phyloP scores from a whole-genome alignment of 2,329 filamentous ascomycete species.

The Zymoseptoria ardabiliae region DNA sequence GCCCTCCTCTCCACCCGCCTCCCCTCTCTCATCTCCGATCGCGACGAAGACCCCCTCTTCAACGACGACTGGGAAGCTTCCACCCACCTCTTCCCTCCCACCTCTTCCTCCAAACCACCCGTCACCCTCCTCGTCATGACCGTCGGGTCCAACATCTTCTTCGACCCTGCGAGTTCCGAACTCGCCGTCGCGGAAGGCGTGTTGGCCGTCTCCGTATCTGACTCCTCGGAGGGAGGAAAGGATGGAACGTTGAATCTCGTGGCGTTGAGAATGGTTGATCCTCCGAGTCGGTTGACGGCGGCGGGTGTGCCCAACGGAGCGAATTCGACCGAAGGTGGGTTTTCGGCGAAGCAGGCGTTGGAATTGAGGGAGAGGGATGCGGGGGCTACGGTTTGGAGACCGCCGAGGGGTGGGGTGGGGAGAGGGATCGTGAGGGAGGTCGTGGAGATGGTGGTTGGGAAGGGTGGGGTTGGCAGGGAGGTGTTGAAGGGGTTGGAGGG shows the following conservation, averaged over 20 bases:
- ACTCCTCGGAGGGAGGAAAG: constrained; percentile 49
- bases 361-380: constrained; percentile 45
- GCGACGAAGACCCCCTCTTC: constrained; percentile 93
- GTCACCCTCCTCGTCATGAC: constrained; percentile 86
- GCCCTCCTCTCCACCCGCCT: constrained; percentile 82
- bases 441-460: constrained; percentile 67
- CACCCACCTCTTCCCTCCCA: constrained; percentile 61
- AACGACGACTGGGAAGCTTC: constrained; percentile 95
- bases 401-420: constrained; percentile 76
- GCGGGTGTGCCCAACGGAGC: constrained; percentile 43
- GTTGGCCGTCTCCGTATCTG: constrained; percentile 63
- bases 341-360: constrained; percentile 34
- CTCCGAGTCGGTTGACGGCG: constrained; percentile 42
- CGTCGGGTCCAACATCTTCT: constrained; percentile 81
- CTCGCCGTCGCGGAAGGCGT: constrained; percentile 87
- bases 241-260: constrained; percentile 28
- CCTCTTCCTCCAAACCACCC: constrained; percentile 55
- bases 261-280: constrained; percentile 43
- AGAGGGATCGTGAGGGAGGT: constrained; percentile 64
- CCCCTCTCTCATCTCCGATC: constrained; percentile 76
- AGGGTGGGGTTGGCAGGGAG: constrained; percentile 76
- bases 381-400: constrained; percentile 64
- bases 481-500: constrained; percentile 73
- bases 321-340: constrained; percentile 39
- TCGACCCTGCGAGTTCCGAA: constrained; percentile 87